Evolutionary conservation across 495 filamentous ascomycete species (phyloP), one percentile per base, ranked within the genome.

Genomic region (Usnea hakonensis): DNA sequence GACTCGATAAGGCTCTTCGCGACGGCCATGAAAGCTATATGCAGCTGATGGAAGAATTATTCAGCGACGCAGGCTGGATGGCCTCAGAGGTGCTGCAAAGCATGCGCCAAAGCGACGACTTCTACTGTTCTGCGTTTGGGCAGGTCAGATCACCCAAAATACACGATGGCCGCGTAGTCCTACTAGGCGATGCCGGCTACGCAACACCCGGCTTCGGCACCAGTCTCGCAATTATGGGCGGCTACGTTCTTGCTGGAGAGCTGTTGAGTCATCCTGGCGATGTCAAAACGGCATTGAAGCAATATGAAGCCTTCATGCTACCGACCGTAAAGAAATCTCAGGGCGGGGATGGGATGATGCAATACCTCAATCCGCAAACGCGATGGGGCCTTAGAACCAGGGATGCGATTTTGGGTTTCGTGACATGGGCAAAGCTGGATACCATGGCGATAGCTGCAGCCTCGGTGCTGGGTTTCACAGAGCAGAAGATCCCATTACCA

Each of bases 31-130:
- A 66, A 52, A 58, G 32, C 33, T 52, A 54, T 19, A 56, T 56
- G 54, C 35, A 56, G 54, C 54, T 65, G 0, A 50, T 65, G 63
- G 46, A 65, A 30, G 60, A 64, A 17, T 55, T 38, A 63, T 72
- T 73, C 63, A 16, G 54, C 2, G 73, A 67, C 44, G 75, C 68
- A 6, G 78, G 75, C 14, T 81, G 75, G 77, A 44, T 67, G 46
- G 64, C 67, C 3, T 67, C 70, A 0, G 67, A 71, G 23, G 58
- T 76, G 21, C 2, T 77, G 8, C 46, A 66, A 44, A 64, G 58
- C 21, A 75, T 79, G 75, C 37, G 64, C 11, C 53, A 67, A 32
- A 62, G 70, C 11, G 71, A 75, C 2, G 75, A 81, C 64, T 79
- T 79, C 60, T 78, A 79, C 63, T 69, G 67, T 21, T 62, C 65